Conservation (phyloP, 1,284 basidiomycete species). For the Ustilago trichophora region DNA sequence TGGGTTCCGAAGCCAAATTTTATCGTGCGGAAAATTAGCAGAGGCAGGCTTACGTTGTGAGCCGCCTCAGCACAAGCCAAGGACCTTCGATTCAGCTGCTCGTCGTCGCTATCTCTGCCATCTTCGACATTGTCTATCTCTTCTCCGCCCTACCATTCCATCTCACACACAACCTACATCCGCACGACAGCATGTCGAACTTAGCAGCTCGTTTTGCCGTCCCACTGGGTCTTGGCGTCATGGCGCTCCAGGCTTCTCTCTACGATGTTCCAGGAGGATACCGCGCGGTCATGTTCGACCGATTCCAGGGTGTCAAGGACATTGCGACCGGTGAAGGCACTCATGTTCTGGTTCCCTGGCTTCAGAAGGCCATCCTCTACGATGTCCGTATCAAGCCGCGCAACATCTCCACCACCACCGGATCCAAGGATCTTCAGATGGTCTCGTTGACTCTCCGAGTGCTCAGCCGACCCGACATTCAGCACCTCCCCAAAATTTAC, state of each 20-base stretch:
- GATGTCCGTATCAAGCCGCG: constrained; percentile 95
- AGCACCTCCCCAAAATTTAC: constrained; percentile 91
- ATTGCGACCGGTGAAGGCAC: constrained; percentile 77
- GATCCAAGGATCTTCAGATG: constrained; percentile 97
- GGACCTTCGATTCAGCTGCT: not conserved
- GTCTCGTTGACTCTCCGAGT: constrained; percentile 90
- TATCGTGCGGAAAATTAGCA: constrained; percentile 15
- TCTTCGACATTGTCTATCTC: not conserved
- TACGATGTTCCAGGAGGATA: constrained; percentile 73
- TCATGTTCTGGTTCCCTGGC: constrained; percentile 93
- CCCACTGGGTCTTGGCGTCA: constrained; percentile 64
- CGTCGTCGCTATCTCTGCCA: no score
- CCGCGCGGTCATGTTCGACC: constrained; percentile 97
- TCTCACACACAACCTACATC: not conserved
- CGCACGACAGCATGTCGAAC: constrained; percentile 31
- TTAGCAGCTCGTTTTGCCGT: constrained; percentile 56
- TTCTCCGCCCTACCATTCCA: not conserved
- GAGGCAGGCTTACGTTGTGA: constrained; percentile 29
- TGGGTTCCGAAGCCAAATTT: not conserved
- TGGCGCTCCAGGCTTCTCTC: constrained; percentile 66
- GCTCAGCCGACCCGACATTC: constrained; percentile 88
- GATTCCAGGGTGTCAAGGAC: constrained; percentile 83
- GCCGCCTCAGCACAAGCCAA: constrained; percentile 44
- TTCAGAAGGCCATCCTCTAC: constrained; percentile 88
- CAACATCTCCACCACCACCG: constrained; percentile 95